Evolutionary conservation across 192 early-diverging fungal species (phyloP).

Genomic region (Dimargaris xerosporica): DNA sequence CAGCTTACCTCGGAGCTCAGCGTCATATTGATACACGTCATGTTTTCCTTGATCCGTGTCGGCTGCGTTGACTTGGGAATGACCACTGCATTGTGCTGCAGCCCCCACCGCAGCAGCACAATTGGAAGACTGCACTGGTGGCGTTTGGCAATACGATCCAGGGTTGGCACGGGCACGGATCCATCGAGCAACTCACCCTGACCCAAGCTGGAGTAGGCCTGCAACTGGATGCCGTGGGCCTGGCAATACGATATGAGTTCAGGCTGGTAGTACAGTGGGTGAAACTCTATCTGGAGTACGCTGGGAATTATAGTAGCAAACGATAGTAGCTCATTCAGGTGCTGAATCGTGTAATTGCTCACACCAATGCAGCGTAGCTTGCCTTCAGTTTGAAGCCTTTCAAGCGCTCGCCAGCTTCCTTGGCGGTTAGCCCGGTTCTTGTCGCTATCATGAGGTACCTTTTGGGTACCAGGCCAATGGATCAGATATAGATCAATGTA

Average conservation of each 20-base stretch:
- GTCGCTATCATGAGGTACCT: constrained; percentile 3
- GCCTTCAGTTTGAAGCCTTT: constrained; percentile 36
- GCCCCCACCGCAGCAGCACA: constrained; percentile 46
- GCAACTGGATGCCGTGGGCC: constrained; percentile 36
- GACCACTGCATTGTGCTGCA: constrained; percentile 44
- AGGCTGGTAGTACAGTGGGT: constrained; percentile 41
- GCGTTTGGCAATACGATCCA: constrained; percentile 15
- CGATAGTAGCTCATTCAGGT: constrained; percentile 40
- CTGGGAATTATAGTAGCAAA: constrained; percentile 39
- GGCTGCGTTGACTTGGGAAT: constrained; percentile 44
- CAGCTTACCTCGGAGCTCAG: too few relatives aligned
- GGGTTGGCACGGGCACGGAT: constrained; percentile 10
- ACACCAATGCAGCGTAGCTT: constrained; percentile 53
- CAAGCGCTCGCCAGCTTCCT: constrained; percentile 46
- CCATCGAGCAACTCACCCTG: constrained; percentile 28
- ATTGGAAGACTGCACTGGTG: constrained; percentile 25
- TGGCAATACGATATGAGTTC: constrained; percentile 40
- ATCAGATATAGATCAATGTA: constrained; percentile 64
- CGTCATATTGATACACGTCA: background rate
- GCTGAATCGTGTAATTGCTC: constrained; percentile 46
- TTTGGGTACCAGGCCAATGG: constrained; percentile 46
- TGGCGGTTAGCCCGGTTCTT: constrained; percentile 31
- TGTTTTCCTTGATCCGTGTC: constrained; percentile 18
- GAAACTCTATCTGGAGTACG: constrained; percentile 57
- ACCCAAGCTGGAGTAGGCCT: constrained; percentile 59